These are phyloP conservation scores for Codiaeum variegatum DNA, from an alignment of 441 rosid species.

Conservation along the genomic window DNA sequence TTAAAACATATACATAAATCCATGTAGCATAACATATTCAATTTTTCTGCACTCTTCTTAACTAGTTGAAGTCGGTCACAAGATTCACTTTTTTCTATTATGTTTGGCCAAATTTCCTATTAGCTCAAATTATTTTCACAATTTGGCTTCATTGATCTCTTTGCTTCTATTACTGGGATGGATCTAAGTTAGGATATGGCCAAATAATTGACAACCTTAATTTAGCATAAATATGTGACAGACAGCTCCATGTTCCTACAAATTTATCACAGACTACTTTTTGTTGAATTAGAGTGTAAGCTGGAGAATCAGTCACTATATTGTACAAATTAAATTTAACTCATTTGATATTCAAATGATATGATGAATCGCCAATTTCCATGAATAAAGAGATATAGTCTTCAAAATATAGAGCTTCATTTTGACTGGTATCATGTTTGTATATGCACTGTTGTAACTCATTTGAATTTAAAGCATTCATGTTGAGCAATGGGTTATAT, in stretches of 20 bases:
- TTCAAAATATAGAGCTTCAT: background rate
- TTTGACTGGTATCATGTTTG: conserved; percentile 24
- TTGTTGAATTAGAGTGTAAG: background rate
- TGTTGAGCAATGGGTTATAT: background rate
- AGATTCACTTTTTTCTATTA: background rate
- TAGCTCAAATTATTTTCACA: background rate
- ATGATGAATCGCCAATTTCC: too few relatives aligned
- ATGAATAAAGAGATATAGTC: background rate
- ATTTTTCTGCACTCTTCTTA: background rate
- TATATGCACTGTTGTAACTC: conserved; percentile 28
- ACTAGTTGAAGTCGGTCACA: background rate
- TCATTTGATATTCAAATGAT: too few relatives aligned
- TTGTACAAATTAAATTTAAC: background rate
- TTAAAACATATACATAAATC: background rate
- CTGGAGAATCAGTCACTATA: too few relatives aligned
- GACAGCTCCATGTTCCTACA: background rate
- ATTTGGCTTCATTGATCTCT: background rate
- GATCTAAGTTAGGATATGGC: background rate
- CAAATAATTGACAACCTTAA: background rate
- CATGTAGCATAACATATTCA: background rate
- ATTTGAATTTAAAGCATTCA: background rate
- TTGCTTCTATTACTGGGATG: background rate
- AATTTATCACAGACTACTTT: background rate
- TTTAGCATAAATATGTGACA: background rate
- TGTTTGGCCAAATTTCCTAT: background rate